Conservation (phyloP, 495 filamentous ascomycete species). For the Penicillium parvum region DNA sequence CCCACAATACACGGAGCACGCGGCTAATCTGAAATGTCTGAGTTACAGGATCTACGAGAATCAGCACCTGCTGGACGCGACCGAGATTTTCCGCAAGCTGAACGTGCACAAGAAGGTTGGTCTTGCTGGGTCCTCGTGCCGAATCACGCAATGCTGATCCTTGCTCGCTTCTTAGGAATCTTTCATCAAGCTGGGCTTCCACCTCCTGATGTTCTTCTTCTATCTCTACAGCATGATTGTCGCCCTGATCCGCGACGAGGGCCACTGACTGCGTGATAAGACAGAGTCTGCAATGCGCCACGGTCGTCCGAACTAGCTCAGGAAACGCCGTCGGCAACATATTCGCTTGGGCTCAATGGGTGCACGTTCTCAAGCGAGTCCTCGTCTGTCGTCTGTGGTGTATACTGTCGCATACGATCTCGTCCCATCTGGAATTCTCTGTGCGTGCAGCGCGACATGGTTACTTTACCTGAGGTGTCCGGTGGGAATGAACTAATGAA, state of each 20-base stretch:
- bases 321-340: slow-evolving; percentile 1
- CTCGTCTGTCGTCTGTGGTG: not conserved
- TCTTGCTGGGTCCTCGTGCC: slow-evolving; percentile 8
- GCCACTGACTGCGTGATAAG: slow-evolving; percentile 57
- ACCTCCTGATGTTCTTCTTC: slow-evolving; percentile 99
- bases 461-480: slow-evolving; percentile 3
- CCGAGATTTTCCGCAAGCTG: slow-evolving; percentile 98
- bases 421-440: slow-evolving; percentile 2
- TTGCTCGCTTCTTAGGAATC: slow-evolving; percentile 65
- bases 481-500: slow-evolving; percentile 8
- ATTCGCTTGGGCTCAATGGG: not conserved
- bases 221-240: slow-evolving; percentile 99
- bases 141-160: slow-evolving; percentile 8
- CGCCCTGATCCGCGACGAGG: slow-evolving; percentile 92
- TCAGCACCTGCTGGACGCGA: slow-evolving; percentile 93
- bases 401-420: slow-evolving; percentile 3
- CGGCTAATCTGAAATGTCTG: slow-evolving; percentile 6
- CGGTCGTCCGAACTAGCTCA: slow-evolving; percentile 25
- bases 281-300: slow-evolving; percentile 42
- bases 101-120: slow-evolving; percentile 98
- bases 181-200: slow-evolving; percentile 98
- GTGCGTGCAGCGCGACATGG: slow-evolving; percentile 7
- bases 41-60: slow-evolving; percentile 83
- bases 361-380: not conserved
- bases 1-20: not conserved